A percentile compares a stretch with the other conserved stretches of the same genome.
Evolutionary conservation across 2,329 filamentous ascomycete species (phyloP).

Genomic region (Aspergillus texensis): DNA sequence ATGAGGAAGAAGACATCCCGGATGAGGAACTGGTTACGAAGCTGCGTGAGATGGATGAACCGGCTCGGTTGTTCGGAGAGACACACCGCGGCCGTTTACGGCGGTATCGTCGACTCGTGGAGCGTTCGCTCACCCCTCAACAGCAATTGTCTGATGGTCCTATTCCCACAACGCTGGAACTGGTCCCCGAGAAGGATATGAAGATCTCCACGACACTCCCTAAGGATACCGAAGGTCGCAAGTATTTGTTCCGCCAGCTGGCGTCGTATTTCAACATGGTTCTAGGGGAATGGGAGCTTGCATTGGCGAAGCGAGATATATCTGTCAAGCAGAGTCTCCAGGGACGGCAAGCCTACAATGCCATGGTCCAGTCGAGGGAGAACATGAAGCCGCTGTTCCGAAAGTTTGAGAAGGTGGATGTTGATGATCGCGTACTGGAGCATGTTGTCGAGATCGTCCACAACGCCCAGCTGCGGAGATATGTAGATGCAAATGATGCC

Average conservation of each 20-base stretch:
- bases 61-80: constrained; percentile 79
- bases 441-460: constrained; percentile 90
- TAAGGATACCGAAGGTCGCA: constrained; percentile 65
- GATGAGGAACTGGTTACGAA: constrained; percentile 71
- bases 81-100: constrained; percentile 68
- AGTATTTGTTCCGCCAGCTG: constrained; percentile 81
- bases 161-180: constrained; percentile 80
- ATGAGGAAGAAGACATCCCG: constrained; percentile 58
- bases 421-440: constrained; percentile 77
- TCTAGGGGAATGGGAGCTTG: constrained; percentile 81
- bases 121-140: constrained; percentile 42
- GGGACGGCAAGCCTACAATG: constrained; percentile 77
- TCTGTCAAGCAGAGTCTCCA: constrained; percentile 71
- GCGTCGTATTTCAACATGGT: constrained; percentile 97
- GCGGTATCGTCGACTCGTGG: constrained; percentile 68
- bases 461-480: constrained; percentile 84
- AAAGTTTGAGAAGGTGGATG: constrained; percentile 78
- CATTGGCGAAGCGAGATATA: constrained; percentile 64
- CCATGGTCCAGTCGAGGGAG: constrained; percentile 84
- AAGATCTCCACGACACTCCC: constrained; percentile 69
- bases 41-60: constrained; percentile 73
- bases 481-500: constrained; percentile 95
- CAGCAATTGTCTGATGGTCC: constrained; percentile 67
- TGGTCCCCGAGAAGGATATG: constrained; percentile 86
- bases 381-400: constrained; percentile 90